These are phyloP conservation scores for Ceriops tagal DNA, from an alignment of 345 rosid genomes.

Conservation along the genomic window DNA sequence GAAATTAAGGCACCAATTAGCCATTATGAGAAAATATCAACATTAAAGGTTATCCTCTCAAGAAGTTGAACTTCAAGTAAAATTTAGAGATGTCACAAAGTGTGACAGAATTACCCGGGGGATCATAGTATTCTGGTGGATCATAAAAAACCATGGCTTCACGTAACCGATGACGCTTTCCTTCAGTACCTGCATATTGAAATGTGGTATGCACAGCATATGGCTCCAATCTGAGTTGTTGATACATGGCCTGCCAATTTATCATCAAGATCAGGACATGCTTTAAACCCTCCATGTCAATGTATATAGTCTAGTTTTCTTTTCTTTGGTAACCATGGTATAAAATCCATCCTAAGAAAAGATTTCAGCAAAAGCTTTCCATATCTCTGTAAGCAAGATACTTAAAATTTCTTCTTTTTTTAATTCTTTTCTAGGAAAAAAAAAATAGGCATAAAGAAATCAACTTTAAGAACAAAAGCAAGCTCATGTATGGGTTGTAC, in stretches of 20 bases:
- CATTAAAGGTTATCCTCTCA: neutral
- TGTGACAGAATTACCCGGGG: constrained; percentile 50
- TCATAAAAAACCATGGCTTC: constrained; percentile 89
- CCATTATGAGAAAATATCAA: neutral
- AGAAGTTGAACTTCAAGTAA: neutral
- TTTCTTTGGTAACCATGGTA: too few species aligned
- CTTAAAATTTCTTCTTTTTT: constrained; percentile 1
- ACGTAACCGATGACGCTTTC: constrained; percentile 92
- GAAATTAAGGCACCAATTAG: constrained; percentile 5
- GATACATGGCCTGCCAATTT: constrained; percentile 68
- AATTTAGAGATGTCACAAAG: constrained; percentile 5
- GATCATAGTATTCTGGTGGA: constrained; percentile 82
- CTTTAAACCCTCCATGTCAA: neutral
- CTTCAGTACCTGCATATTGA: constrained; percentile 95
- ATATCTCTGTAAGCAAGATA: constrained; percentile 1
- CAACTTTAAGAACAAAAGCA: neutral
- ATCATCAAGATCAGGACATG: constrained; percentile 13
- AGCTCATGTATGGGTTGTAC: constrained; percentile 33
- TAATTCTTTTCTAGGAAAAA: neutral
- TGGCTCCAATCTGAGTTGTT: constrained; percentile 84
- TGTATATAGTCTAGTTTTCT: neutral
- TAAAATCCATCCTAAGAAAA: too few species aligned
- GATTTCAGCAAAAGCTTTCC: too few species aligned
- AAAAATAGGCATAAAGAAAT: neutral
- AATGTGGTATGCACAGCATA: constrained; percentile 96